Evolutionary conservation across 164 flowering plant genomes (phyloP).

Genomic region (Amborella trichopoda): DNA sequence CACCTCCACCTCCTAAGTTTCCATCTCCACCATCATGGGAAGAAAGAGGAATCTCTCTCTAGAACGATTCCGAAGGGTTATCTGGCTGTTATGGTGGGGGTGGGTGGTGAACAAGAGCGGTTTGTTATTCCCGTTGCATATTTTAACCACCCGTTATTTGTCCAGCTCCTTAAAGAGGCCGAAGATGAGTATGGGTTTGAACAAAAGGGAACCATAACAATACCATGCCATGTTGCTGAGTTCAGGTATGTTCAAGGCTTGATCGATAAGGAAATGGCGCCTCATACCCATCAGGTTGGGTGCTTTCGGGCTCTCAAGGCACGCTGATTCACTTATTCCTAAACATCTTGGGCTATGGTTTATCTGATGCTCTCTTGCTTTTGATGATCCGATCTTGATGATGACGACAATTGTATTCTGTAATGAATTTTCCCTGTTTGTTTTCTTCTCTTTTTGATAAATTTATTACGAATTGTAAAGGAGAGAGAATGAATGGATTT

Average conservation of each 20-base stretch:
- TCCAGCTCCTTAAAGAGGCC: constrained; percentile 58
- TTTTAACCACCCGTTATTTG: constrained; percentile 66
- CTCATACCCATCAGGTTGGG: constrained; percentile 25
- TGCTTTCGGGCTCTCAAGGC: constrained; percentile 40
- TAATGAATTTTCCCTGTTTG: too few species aligned
- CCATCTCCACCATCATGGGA: constrained; percentile 24
- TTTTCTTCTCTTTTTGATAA: too few species aligned
- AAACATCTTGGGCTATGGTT: too few species aligned
- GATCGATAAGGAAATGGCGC: constrained; percentile 44
- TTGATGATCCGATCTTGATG: too few species aligned
- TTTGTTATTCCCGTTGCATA: constrained; percentile 59
- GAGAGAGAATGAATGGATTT: too few species aligned
- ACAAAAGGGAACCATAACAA: constrained; percentile 59
- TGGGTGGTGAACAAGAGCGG: constrained; percentile 40
- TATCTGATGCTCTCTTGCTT: too few species aligned
- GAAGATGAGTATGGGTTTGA: constrained; percentile 78
- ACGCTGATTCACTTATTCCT: too few species aligned
- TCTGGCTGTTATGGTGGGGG: constrained; percentile 54
- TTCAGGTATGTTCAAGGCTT: constrained; percentile 46
- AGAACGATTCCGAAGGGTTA: constrained; percentile 56
- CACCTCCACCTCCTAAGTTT: constrained; percentile 30
- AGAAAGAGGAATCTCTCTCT: constrained; percentile 1
- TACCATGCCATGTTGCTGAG: constrained; percentile 67
- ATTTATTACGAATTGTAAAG: too few species aligned
- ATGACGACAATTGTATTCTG: too few species aligned